These are phyloP conservation scores for Populus hybrid DNA, from an alignment of 441 rosid genomes.

Conservation along the genomic window DNA sequence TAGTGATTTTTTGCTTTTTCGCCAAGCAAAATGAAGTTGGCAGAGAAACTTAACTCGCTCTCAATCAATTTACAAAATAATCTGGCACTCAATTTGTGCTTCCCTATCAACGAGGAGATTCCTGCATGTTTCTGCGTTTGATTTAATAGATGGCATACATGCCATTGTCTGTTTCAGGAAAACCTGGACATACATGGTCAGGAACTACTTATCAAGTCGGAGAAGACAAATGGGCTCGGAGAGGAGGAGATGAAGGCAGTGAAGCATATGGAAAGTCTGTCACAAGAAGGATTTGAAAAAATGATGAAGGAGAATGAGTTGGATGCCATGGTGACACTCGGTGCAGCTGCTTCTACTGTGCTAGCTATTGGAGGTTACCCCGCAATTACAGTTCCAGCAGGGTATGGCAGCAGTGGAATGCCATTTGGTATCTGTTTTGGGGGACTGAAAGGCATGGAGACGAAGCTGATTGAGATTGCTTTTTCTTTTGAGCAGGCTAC, in stretches of 20 bases:
- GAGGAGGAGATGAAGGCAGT: slow-evolving; percentile 25
- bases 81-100: no score
- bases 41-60: background rate
- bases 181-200: slow-evolving; percentile 33
- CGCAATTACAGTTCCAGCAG: slow-evolving; percentile 43
- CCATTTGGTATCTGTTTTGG: slow-evolving; percentile 51
- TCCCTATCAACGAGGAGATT: no score
- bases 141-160: no score
- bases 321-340: slow-evolving; percentile 42
- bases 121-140: background rate
- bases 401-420: slow-evolving; percentile 34
- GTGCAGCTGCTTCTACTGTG: slow-evolving; percentile 20
- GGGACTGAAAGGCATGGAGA: slow-evolving; percentile 42
- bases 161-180: slow-evolving; percentile 27
- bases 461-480: slow-evolving; percentile 44
- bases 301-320: slow-evolving; percentile 36
- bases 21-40: no score
- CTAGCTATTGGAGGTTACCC: slow-evolving; percentile 46
- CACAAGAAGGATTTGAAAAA: slow-evolving; percentile 40
- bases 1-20: no score
- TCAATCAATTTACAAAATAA: background rate
- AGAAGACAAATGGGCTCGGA: slow-evolving; percentile 30
- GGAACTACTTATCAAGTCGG: slow-evolving; percentile 32
- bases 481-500: slow-evolving; percentile 45
- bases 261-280: slow-evolving; percentile 28